Evolutionary conservation across 2,329 filamentous ascomycete species (phyloP), one percentile per base, ranked within the genome.

Genomic region (Emergomyces orientalis): DNA sequence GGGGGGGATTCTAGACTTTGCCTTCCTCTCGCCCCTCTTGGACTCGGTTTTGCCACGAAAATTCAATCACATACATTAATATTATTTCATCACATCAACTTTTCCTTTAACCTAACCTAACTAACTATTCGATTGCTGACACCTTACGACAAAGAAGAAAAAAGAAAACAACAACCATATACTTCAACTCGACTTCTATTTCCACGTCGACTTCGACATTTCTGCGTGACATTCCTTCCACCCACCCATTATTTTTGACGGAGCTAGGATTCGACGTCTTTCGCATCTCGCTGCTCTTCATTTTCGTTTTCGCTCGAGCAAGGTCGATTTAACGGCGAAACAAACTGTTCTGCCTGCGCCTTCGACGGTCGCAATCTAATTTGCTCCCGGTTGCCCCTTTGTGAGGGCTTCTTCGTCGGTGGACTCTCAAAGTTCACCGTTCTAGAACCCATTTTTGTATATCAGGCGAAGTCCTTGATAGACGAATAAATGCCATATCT

Each of bases 401-500:
- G 45, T 27, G 45, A 49, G 45, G 45, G 45, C 45, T 13, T 27
- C 22, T 25, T 25, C 6, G 3, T 39, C 22, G 11, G 45, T 49
- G 22, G 45, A 22, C 22, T 27, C 22, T 27, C 45, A 27, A 27
- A 25, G 45, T 11, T 25, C 45, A 49, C 45, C 22, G 30, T 39
- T 39, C n/a, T 25, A 58, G 13, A 41, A 30, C 19, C 8, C n/a
- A 25, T 25, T 43, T 51, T 22, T 25, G 19, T 51, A 22, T 30
- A 52, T 52, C 58, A 60, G 22, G 47, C 45, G 27, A 51, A 37
- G 59, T 45, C 11, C 49, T 37, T 55, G 37, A 55, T 30, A 22
- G 37, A 19, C 52, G 57, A 37, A 43, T 62, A 65, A 65, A 67
- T 67, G 66, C 60, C 64, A 60, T 57, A 65, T 59, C 52, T 65